phyloP scores from a whole-genome alignment of 2,329 filamentous ascomycete genomes.

The Cladophialophora bantiana region DNA sequence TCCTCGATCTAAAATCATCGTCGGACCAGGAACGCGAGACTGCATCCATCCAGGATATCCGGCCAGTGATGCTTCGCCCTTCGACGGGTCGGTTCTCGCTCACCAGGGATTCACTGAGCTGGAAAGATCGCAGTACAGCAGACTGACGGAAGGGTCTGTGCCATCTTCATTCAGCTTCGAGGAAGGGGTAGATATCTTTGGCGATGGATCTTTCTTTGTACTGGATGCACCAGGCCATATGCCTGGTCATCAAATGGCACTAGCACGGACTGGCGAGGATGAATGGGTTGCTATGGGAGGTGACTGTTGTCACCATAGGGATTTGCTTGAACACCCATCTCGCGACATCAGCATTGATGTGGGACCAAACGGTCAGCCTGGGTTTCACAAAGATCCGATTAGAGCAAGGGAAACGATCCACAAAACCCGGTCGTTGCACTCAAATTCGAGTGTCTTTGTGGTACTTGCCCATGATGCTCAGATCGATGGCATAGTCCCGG shows the following conservation, averaged over 20 bases:
- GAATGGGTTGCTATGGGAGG: slow-evolving; percentile 60
- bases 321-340: slow-evolving; percentile 15
- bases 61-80: slow-evolving; percentile 44
- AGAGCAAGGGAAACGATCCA: slow-evolving; percentile 18
- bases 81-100: slow-evolving; percentile 40
- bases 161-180: slow-evolving; percentile 48
- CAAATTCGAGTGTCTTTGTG: slow-evolving; percentile 18
- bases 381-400: slow-evolving; percentile 22
- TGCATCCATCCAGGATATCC: slow-evolving; percentile 58
- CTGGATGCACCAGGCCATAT: slow-evolving; percentile 56
- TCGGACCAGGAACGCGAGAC: slow-evolving; percentile 56
- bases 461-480: slow-evolving; percentile 26
- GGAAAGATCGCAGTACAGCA: slow-evolving; percentile 42
- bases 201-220: slow-evolving; percentile 51
- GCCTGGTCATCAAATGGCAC: slow-evolving; percentile 57
- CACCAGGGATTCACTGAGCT: slow-evolving; percentile 18
- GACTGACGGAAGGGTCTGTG: slow-evolving; percentile 36
- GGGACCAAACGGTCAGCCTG: slow-evolving; percentile 28
- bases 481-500: slow-evolving; percentile 19
- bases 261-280: slow-evolving; percentile 51
- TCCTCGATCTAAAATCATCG: slow-evolving; percentile 57
- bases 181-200: slow-evolving; percentile 50
- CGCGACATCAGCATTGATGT: slow-evolving; percentile 27
- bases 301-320: slow-evolving; percentile 52
- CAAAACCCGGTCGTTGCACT: slow-evolving; percentile 16